Evolutionary conservation across 2,329 filamentous ascomycete genomes (phyloP).

Genomic region (Myriosclerotinia scirpicola): DNA sequence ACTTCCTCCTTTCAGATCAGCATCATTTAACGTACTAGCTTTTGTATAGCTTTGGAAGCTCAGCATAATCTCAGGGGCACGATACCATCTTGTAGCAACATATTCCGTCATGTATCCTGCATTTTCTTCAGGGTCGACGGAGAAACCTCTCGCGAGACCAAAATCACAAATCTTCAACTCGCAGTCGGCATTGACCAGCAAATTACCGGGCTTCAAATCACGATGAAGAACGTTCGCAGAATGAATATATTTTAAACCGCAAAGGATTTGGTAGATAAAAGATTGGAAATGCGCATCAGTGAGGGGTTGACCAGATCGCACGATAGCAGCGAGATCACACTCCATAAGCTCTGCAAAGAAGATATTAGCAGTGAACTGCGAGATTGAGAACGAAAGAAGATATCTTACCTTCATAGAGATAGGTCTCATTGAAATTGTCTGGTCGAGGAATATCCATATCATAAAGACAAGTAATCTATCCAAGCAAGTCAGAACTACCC

Average conservation of each 20-base stretch:
- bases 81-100: constrained; percentile 97
- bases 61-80: constrained; percentile 98
- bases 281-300: constrained; percentile 99
- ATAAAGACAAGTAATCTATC: constrained; percentile 94
- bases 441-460: constrained; percentile 99
- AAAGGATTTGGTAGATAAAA: constrained; percentile 99
- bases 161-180: constrained; percentile 99
- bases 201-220: constrained; percentile 94
- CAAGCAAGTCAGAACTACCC: constrained; percentile 42
- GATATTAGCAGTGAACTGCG: constrained; percentile 28
- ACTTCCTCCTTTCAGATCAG: not conserved
- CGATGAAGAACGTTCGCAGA: constrained; percentile 96
- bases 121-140: constrained; percentile 95
- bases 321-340: constrained; percentile 96
- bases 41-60: constrained; percentile 99
- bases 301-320: constrained; percentile 92
- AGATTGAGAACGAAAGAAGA: not conserved
- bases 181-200: constrained; percentile 97
- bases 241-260: constrained; percentile 98
- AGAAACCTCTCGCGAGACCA: constrained; percentile 93
- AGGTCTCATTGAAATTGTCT: constrained; percentile 98
- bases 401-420: constrained; percentile 85
- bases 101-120: constrained; percentile 99
- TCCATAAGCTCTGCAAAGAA: constrained; percentile 84
- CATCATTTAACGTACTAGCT: constrained; percentile 74